Evolutionary conservation across 2,329 filamentous ascomycete genomes (phyloP).

Genomic region (Endocalyx cinctus): DNA sequence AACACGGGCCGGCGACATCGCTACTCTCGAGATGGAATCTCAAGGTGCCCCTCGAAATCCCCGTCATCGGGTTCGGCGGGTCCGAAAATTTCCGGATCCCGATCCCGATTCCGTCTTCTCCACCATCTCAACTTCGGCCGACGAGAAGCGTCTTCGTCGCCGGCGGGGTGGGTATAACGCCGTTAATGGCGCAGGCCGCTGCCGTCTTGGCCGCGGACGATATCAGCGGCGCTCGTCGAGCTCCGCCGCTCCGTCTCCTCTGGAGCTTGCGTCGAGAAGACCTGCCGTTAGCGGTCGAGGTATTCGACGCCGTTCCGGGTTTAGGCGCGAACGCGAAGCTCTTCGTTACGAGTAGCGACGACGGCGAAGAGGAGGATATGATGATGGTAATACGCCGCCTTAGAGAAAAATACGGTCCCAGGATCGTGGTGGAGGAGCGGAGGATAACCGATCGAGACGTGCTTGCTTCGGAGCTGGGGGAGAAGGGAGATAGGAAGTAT

Average conservation of each 20-base stretch:
- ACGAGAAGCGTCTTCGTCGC: conserved; percentile 59
- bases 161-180: conserved; percentile 79
- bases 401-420: conserved; percentile 31
- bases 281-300: conserved; percentile 56
- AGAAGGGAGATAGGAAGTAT: conserved; percentile 44
- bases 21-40: conserved; percentile 58
- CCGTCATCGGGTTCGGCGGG: conserved; percentile 70
- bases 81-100: conserved; percentile 39
- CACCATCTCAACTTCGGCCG: not conserved
- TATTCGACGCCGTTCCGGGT: conserved; percentile 46
- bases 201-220: conserved; percentile 44
- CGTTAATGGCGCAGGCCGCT: conserved; percentile 64
- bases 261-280: conserved; percentile 66
- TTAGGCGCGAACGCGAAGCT: conserved; percentile 51
- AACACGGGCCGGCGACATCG: conserved; percentile 63
- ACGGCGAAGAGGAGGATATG: conserved; percentile 30
- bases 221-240: conserved; percentile 15
- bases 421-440: conserved; percentile 29
- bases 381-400: too few relatives aligned
- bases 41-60: conserved; percentile 53
- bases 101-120: too few relatives aligned
- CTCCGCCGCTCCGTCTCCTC: conserved; percentile 56
- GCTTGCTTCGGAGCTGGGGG: conserved; percentile 27
- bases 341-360: conserved; percentile 56
- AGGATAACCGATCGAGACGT: conserved; percentile 41